These are phyloP conservation scores for Elsinoe ampelina DNA, from an alignment of 2,329 filamentous ascomycete species.

Conservation along the genomic window DNA sequence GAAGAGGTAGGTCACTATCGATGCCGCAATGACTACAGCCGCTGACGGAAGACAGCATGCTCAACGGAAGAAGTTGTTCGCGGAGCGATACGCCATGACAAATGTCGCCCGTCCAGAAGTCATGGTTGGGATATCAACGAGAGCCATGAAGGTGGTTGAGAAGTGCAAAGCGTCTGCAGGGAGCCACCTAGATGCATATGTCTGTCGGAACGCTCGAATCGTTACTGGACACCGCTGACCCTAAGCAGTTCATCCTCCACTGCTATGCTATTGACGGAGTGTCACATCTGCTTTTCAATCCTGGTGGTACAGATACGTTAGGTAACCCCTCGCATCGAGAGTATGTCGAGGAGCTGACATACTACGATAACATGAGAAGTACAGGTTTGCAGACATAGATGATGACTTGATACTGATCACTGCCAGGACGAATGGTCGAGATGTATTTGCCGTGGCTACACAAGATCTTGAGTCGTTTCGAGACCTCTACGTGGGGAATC, in stretches of 20 bases:
- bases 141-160: slow-evolving; percentile 12
- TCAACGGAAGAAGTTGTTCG: slow-evolving; percentile 14
- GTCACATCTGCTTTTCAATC: slow-evolving; percentile 15
- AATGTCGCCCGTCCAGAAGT: slow-evolving; percentile 15
- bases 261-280: slow-evolving; percentile 17
- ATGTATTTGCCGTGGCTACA: slow-evolving; percentile 14
- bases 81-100: slow-evolving; percentile 17
- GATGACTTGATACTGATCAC: neutral
- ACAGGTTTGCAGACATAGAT: neutral
- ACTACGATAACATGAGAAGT: slow-evolving; percentile 15
- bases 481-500: neutral
- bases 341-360: slow-evolving; percentile 16
- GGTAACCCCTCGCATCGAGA: slow-evolving; percentile 11
- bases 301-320: slow-evolving; percentile 15
- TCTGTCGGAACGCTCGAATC: neutral
- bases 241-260: slow-evolving; percentile 13
- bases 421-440: slow-evolving; percentile 10
- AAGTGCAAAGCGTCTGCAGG: slow-evolving; percentile 12
- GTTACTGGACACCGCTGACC: neutral
- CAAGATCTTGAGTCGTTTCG: neutral
- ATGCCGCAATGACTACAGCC: neutral
- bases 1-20: neutral
- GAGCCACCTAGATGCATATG: slow-evolving; percentile 15
- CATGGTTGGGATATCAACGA: neutral
- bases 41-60: neutral